Evolutionary conservation across 768 basidiomycete species (phyloP), one percentile per base, ranked within the genome.

Genomic region (Kwoniella botswanensis): DNA sequence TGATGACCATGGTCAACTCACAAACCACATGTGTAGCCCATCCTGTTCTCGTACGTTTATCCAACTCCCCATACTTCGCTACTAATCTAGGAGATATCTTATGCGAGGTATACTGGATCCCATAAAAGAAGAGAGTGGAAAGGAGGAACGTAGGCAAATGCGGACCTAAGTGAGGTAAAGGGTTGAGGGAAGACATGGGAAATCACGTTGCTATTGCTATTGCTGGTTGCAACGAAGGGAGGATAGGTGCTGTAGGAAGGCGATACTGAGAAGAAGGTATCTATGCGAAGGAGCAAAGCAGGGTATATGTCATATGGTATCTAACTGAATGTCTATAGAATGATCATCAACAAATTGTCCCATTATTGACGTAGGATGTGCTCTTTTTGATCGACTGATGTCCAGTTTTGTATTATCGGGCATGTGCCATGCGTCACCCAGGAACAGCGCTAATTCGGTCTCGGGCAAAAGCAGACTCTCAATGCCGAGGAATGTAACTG

Each of bases 81-180:
- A 62, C 18, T 55, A 71, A 26, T 15, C 35, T 62, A 6, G 71
- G 74, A 21, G 74, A 70, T 13, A 71, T 64, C 18, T 26, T 54
- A 41, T 71, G 63, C 26, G 76, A 67, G n/a, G 65, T 29, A 10
- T 21, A 50, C 55, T 77, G 76, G 1, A 76, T 35, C 3, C 26
- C 29, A 42, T 52, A 72, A 60, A 70, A 79, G 18, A 62, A 61
- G 3, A 54, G 21, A 1, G 74, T 65, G 5, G 78, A 77, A 11
- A 64, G 3, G 3, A 73, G 9, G 29, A 77, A 59, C 1, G 70
- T 72, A 1, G 74, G 72, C 1, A 79, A 65, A 62, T 79, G 76
- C 5, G 76, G 76, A 15, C 72, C 69, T 29, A 79, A 72, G 1
- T 68, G 71, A 22, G 78, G 78, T 12, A 79, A 58, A 2, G 76